Conservation (phyloP, 2,329 filamentous ascomycete species). For the Fusarium camptoceras region DNA sequence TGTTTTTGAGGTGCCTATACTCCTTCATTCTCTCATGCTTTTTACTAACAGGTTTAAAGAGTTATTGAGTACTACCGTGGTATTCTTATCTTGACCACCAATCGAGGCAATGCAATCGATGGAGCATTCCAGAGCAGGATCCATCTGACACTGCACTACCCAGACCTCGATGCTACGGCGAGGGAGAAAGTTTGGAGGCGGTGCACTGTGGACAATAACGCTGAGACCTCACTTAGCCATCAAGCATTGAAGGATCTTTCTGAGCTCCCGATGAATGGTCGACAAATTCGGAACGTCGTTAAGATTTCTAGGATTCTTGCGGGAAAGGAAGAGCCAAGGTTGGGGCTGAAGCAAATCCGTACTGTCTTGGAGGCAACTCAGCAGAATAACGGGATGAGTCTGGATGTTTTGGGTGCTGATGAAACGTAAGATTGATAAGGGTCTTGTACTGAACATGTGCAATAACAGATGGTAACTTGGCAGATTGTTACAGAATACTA, state of each 20-base stretch:
- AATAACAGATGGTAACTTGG: background rate
- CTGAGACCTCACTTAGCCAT: background rate
- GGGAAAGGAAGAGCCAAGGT: background rate
- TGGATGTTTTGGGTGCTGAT: background rate
- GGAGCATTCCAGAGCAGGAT: background rate
- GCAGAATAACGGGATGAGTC: background rate
- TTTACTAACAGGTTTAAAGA: background rate
- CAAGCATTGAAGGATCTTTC: background rate
- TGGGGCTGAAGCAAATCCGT: background rate
- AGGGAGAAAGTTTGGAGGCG: background rate
- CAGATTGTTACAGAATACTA: background rate
- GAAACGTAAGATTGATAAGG: background rate
- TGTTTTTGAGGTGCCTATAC: background rate
- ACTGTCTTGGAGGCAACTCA: background rate
- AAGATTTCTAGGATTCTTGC: background rate
- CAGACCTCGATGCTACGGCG: background rate
- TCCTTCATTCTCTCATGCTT: background rate
- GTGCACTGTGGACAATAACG: background rate
- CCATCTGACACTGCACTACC: slow-evolving; percentile 4
- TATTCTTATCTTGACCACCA: background rate
- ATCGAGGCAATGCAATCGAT: background rate
- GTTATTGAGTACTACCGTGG: background rate
- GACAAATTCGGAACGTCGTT: background rate
- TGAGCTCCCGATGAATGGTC: background rate
- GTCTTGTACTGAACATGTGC: background rate